Base-by-base conservation (phyloP, 1,284 basidiomycete species). In the Agroathelia rolfsii region DNA sequence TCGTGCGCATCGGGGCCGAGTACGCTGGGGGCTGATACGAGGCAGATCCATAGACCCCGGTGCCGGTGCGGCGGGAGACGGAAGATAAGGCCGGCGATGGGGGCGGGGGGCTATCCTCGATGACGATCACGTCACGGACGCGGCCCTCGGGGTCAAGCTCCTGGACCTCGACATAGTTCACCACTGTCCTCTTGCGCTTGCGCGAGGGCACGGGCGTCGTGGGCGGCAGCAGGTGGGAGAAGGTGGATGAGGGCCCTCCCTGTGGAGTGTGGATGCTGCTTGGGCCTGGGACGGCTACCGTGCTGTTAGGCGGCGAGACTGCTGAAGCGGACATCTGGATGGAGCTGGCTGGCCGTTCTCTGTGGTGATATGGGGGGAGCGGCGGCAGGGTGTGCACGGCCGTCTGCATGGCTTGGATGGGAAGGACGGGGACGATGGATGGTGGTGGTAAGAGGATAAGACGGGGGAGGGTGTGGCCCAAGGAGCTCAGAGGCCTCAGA, bases 121-220 rank as follows among this genome's bases (percentile, higher is more conserved):
- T 86, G 46, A 88, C 77, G 56, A 88, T 86, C 48, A 87, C 80
- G 53, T 88, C 84, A 32, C 84, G 65, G 26, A 83, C 63, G 43
- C 67, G 64, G 43, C 84, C 83, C 32, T 76, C 61, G 47, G 64
- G 67, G 56, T 87, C 83, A 51, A 84, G 68, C 56, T 87, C 84
- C 45, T 86, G 76, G 23, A 86, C 79, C 52, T 86, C 82, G 50
- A 76, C 82, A 62, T 85, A 86, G 59, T 70, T 78, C 54, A 85
- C 77, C 19, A 75, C 78, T 23, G 77, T 66, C 49, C 83, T 73
- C 62, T 86, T 86, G 44, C 84, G 76, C 59, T 86, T 86, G 62
- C 82, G 76, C 41, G 76, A 72, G 34, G 72, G 57, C 44, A 75
- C 60, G 28, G 71, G 61, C 36, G 77, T 75, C 30, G 81, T 79